Base-by-base conservation (phyloP, 768 basidiomycete species). In the Serendipita indica region DNA sequence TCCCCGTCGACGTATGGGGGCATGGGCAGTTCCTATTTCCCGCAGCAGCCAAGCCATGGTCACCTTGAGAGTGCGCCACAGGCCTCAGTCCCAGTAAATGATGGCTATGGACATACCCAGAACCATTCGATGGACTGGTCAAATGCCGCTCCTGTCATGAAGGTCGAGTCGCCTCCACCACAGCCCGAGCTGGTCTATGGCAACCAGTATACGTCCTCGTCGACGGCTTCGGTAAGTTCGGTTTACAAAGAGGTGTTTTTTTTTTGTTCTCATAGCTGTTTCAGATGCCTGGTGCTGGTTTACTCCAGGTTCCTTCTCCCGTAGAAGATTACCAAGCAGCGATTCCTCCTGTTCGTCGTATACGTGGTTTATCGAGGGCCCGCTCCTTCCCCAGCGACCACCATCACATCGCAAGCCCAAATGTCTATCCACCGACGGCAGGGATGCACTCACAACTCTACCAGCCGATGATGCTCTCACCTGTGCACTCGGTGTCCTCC, bases 381-480 rank as follows among this genome's bases (percentile, higher is more conserved):
- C 49, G 32, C 16, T 54, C 49, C 25, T 54, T 54, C 49, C 49
- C 49, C 7, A 54, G 49, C 32, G 49, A 54, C 30, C 49, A 43
- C 27, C n/a, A n/a, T n/a, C n/a, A n/a, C n/a, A n/a, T n/a, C n/a
- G n/a, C n/a, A n/a, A n/a, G 22, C 22, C 16, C 49, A 54, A 54
- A 27, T 18, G 25, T 27, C 22, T 54, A 54, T 28, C 32, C 49
- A 54, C 32, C 49, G 22, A 33, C 30, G 16, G 20, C 25, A 16
- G 30, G 5, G 22, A 18, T 54, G 20, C 30, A 20, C 4, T 4
- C 49, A 10, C 49, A 54, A 7, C n/a, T 33, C 22, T 54, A 28
- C 49, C 49, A 54, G 32, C 32, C 49, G 5, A 54, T 54, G 41
- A n/a, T 43, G 49, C 49, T 22, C 22, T 27, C 49, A 32, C 25